Evolutionary conservation across 2,329 filamentous ascomycete genomes (phyloP).

Genomic region (Didymella arachidicola): DNA sequence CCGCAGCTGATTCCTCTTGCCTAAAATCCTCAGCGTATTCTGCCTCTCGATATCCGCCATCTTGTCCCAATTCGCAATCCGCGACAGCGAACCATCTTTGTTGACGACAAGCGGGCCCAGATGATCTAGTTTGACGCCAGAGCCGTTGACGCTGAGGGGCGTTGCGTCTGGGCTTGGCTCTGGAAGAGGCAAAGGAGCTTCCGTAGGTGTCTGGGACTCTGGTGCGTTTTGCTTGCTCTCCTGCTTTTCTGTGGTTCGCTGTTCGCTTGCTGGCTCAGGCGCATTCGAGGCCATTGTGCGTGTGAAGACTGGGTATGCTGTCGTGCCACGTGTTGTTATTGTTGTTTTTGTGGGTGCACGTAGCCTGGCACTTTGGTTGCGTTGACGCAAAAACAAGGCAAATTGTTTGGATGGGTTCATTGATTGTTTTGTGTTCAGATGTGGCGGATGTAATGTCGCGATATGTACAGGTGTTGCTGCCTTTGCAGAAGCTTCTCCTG

Average conservation of each 20-base stretch:
- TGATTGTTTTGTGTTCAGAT: slow-evolving; percentile 2
- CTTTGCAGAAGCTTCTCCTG: slow-evolving; percentile 6
- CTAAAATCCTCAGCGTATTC: slow-evolving; percentile 72
- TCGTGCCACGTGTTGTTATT: background rate
- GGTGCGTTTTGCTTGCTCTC: background rate
- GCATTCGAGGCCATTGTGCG: slow-evolving; percentile 14
- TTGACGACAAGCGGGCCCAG: slow-evolving; percentile 79
- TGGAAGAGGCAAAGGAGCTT: slow-evolving; percentile 10
- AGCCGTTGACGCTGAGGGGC: slow-evolving; percentile 45
- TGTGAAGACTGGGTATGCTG: background rate
- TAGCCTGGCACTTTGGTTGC: background rate
- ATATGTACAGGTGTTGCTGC: slow-evolving; percentile 3
- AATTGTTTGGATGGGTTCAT: slow-evolving; percentile 10
- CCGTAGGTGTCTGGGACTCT: background rate
- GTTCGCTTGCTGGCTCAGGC: background rate
- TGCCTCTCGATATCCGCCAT: slow-evolving; percentile 74
- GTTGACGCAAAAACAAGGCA: background rate
- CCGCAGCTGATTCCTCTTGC: slow-evolving; percentile 72
- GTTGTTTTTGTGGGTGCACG: too few species aligned
- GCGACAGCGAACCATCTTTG: slow-evolving; percentile 72
- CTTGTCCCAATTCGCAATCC: slow-evolving; percentile 75
- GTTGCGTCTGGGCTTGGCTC: slow-evolving; percentile 19
- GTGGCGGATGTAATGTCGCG: background rate
- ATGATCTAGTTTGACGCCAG: slow-evolving; percentile 67
- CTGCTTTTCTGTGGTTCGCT: background rate